Base-by-base conservation (phyloP, 225 moss, liverwort and hornwort genomes). In the Climacium dendroides region DNA sequence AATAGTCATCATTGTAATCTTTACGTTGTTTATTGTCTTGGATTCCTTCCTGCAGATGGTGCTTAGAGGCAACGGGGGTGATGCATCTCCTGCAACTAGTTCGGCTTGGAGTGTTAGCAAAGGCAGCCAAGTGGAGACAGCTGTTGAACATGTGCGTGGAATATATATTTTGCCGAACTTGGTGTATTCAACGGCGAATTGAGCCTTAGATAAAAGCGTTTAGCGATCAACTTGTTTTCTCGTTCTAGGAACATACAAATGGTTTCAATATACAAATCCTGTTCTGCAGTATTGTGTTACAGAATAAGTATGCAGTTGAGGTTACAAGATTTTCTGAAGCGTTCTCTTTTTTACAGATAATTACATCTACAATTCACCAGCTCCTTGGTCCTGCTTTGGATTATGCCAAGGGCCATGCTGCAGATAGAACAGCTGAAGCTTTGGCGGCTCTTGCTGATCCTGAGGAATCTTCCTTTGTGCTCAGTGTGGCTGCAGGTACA, bases 391-490 rank as follows among this genome's bases (percentile, higher is more conserved):
- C 94, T 88, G 92, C 95, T 85, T 91, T 92, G 89, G 93, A 94
- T 79, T 94, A 92, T 86, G 92, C 91, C 41, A 94, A 93, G 81
- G 74, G 62, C 47, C 91, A 94, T 87, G 91, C 95, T 90, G 90
- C 92, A 88, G 91, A 93, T 72, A 94, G 92, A 87, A 94, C 94
- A 89, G 91, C 95, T 88, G 92, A 95, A 90, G 95, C 95, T 87
- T 87, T 95, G 88, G 90, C 92, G 37, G 91, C 94, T 76, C 94
- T 95, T 87, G 89, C 92, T 72, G 92, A 91, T 85, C 95, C 95
- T 63, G 91, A 94, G 75, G 95, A 95, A 74, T 86, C 94, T 77
- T 81, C 94, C 47, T 94, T 92, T 86, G 95, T 94, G 77, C 89
- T 94, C 50, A 93, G 95, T 87, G 94, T 95, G 79, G 95, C 94